Conservation (phyloP, 202 grass and related monocot species). For the Hordeum pubiflorum region DNA sequence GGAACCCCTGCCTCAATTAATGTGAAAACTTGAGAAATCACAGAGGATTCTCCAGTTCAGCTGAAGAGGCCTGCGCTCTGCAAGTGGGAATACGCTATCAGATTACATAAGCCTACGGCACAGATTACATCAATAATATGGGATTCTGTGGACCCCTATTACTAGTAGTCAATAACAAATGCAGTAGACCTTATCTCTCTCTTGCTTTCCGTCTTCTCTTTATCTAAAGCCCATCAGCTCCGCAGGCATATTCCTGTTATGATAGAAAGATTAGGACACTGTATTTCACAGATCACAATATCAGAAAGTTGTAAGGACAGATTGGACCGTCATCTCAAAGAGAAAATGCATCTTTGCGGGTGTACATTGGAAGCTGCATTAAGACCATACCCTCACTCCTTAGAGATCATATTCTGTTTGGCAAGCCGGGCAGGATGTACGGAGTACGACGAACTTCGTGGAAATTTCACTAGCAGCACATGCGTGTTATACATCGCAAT, state of each 20-base stretch:
- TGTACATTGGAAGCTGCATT: conserved; percentile 20
- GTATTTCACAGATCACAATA: conserved; percentile 32
- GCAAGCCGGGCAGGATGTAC: conserved; percentile 4
- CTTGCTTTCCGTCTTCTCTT: conserved; percentile 23
- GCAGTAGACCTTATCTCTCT: conserved; percentile 35
- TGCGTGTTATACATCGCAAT: conserved; percentile 20
- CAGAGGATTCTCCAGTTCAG: neutral
- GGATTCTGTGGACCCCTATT: conserved; percentile 30
- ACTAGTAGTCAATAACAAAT: conserved; percentile 32
- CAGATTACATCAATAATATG: conserved; percentile 30
- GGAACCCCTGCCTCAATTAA: neutral
- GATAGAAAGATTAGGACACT: conserved; percentile 31
- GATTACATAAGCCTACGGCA: conserved; percentile 8
- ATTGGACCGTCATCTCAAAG: conserved; percentile 3
- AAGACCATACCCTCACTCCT: neutral
- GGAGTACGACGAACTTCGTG: neutral
- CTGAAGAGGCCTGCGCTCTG: neutral
- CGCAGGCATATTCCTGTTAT: conserved; percentile 26
- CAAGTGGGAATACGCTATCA: conserved; percentile 28
- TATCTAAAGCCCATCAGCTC: conserved; percentile 26
- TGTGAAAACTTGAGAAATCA: neutral
- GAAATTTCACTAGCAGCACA: conserved; percentile 7
- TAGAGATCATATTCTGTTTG: conserved; percentile 30
- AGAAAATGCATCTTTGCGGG: neutral
- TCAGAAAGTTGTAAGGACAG: conserved; percentile 4